Percentiles rank a stretch among this genome's conserved stretches.
These are phyloP conservation scores for Fusarium newnesense DNA, from an alignment of 2,329 filamentous ascomycete genomes.

Conservation along the genomic window DNA sequence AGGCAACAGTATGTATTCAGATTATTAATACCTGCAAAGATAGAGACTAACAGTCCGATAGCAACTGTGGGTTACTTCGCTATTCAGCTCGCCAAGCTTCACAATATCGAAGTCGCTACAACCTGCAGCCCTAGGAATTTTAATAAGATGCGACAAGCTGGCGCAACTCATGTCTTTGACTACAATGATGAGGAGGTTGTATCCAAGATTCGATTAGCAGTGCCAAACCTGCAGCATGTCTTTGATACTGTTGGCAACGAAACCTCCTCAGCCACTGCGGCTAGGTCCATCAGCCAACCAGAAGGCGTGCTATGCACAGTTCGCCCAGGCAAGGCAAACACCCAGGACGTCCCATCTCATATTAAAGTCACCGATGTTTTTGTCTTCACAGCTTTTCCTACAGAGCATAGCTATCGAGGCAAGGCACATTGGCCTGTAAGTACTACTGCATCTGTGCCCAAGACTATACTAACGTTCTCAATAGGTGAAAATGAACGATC, in stretches of 20 bases:
- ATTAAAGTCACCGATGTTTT: slow-evolving; percentile 54
- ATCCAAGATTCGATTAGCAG: slow-evolving; percentile 46
- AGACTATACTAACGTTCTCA: fast-evolving
- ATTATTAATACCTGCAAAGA: fast-evolving
- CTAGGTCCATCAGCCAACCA: slow-evolving; percentile 34
- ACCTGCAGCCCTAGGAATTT: slow-evolving; percentile 49
- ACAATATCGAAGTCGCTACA: slow-evolving; percentile 47
- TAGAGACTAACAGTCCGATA: background rate
- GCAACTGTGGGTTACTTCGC: slow-evolving; percentile 32
- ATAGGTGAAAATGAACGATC: slow-evolving; percentile 25
- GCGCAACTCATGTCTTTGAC: slow-evolving; percentile 52
- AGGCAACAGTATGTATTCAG: slow-evolving; percentile 47
- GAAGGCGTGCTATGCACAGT: slow-evolving; percentile 53
- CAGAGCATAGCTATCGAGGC: slow-evolving; percentile 50
- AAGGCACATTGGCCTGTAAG: slow-evolving; percentile 52
- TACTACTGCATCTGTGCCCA: background rate
- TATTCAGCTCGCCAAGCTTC: slow-evolving; percentile 48
- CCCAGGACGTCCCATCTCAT: slow-evolving; percentile 45
- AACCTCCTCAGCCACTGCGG: slow-evolving; percentile 47
- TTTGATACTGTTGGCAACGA: slow-evolving; percentile 56
- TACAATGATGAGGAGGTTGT: slow-evolving; percentile 51
- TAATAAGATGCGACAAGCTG: slow-evolving; percentile 44
- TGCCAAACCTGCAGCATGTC: slow-evolving; percentile 48
- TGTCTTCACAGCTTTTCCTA: slow-evolving; percentile 56
- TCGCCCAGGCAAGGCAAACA: slow-evolving; percentile 53